A percentile compares a stretch with the other conserved stretches of the same genome.
Evolutionary conservation across 2,329 filamentous ascomycete species (phyloP).

Genomic region (Ophiostoma ulmi): DNA sequence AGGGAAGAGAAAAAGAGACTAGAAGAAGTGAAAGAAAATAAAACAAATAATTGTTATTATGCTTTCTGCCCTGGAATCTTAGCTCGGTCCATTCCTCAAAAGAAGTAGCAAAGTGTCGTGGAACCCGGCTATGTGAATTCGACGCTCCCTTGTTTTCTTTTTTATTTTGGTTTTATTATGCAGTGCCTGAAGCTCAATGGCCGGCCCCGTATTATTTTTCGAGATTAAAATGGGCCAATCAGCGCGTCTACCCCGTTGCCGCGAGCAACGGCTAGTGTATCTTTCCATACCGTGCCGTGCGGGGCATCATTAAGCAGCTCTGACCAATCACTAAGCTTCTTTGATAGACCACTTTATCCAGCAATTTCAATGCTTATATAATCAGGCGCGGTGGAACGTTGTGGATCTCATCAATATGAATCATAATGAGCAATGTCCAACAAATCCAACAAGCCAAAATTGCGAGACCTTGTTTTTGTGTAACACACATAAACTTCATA

Average conservation of each 20-base stretch:
- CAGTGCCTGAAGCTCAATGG: not conserved
- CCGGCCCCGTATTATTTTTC: slow-evolving; percentile 25
- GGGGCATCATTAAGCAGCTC: not conserved
- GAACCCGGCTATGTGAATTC: not conserved
- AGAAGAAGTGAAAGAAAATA: slow-evolving; percentile 12
- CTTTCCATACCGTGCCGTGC: slow-evolving; percentile 2
- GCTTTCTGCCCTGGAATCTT: slow-evolving; percentile 21
- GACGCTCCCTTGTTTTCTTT: slow-evolving; percentile 19
- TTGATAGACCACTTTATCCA: not conserved
- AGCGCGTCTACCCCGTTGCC: slow-evolving; percentile 30
- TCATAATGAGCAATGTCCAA: not conserved
- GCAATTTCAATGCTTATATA: not conserved
- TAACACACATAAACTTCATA: not conserved
- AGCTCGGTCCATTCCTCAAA: not conserved
- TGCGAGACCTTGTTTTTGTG: not conserved
- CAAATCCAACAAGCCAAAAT: not conserved
- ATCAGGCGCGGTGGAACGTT: not conserved
- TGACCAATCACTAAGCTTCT: not conserved
- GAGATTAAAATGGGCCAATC: slow-evolving; percentile 22
- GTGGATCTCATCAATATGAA: not conserved
- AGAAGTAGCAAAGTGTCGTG: slow-evolving; percentile 12
- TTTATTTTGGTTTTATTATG: slow-evolving; percentile 20
- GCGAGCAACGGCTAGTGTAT: slow-evolving; percentile 27
- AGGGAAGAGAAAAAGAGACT: slow-evolving; percentile 14
- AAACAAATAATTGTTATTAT: slow-evolving; percentile 23